Conservation (phyloP, 371 early-diverging fungal species). For the Mortierella sp. region DNA sequence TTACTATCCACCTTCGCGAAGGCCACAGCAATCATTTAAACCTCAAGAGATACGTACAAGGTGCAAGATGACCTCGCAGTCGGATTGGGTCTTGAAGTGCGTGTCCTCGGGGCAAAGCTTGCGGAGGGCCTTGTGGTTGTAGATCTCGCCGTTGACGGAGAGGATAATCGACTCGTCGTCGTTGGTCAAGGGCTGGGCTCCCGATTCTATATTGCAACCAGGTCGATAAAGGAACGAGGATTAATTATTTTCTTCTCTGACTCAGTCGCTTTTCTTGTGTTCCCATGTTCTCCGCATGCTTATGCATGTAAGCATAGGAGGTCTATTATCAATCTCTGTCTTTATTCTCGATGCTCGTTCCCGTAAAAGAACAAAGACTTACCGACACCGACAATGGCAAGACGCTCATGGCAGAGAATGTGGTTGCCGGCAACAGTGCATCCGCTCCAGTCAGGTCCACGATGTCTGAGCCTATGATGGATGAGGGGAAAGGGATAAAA, state of each 20-base stretch:
- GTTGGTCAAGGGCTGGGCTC: slow-evolving; percentile 96
- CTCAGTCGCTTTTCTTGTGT: slow-evolving; percentile 4
- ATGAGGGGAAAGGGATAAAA: background rate
- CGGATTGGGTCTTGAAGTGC: slow-evolving; percentile 93
- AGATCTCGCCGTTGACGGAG: slow-evolving; percentile 97
- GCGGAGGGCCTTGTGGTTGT: slow-evolving; percentile 93
- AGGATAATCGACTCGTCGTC: slow-evolving; percentile 87
- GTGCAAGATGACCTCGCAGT: slow-evolving; percentile 96
- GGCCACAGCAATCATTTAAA: too few species aligned
- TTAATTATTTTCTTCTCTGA: slow-evolving; percentile 11
- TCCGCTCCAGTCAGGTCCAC: slow-evolving; percentile 98
- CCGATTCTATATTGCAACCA: slow-evolving; percentile 72
- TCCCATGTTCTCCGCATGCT: background rate
- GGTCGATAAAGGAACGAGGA: background rate
- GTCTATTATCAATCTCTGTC: background rate
- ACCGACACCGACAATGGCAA: slow-evolving; percentile 98
- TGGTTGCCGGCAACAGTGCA: slow-evolving; percentile 82
- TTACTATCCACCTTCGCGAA: too few species aligned
- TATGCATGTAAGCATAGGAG: background rate
- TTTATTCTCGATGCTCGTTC: too few species aligned
- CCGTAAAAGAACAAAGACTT: slow-evolving; percentile 47
- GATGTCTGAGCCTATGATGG: slow-evolving; percentile 81
- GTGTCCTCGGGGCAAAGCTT: slow-evolving; percentile 77
- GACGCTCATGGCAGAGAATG: slow-evolving; percentile 95
- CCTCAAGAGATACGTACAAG: slow-evolving; percentile 87